phyloP scores from a whole-genome alignment of 805 yeast genomes.

The Teunomyces stri region DNA sequence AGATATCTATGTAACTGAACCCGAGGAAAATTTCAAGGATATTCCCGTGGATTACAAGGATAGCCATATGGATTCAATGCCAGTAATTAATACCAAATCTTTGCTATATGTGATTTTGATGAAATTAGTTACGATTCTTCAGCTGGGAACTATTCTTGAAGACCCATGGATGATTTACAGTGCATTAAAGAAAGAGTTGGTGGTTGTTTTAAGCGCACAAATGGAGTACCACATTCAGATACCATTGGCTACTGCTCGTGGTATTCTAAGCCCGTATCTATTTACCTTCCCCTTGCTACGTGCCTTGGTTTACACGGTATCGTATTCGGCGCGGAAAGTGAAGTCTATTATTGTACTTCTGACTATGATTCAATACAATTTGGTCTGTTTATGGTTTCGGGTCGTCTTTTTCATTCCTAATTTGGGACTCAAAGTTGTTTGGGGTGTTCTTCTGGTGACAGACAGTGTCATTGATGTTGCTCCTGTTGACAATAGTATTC shows the following conservation, averaged over 20 bases:
- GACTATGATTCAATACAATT: slow-evolving; percentile 17
- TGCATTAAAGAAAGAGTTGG: neutral
- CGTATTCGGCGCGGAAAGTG: neutral
- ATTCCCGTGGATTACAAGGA: too few relatives aligned
- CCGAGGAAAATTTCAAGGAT: neutral
- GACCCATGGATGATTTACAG: neutral
- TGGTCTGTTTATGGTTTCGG: slow-evolving; percentile 12
- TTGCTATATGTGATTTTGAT: neutral
- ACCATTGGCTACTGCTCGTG: neutral
- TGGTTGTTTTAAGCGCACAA: neutral
- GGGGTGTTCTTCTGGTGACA: neutral
- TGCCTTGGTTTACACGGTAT: neutral
- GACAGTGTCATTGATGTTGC: slow-evolving; percentile 5
- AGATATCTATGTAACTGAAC: neutral
- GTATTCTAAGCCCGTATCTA: neutral
- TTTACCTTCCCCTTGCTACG: neutral
- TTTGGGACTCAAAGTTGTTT: slow-evolving; percentile 12
- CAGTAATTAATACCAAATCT: neutral
- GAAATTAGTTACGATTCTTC: neutral
- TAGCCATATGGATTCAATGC: neutral
- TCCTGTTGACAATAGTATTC: neutral
- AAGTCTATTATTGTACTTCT: neutral
- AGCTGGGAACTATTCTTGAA: neutral
- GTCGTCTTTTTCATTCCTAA: slow-evolving; percentile 20
- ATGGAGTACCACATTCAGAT: neutral